Evolutionary conservation across 176 grass and related monocot genomes (phyloP), one percentile per base, ranked within the genome.

Genomic region (Raddia guianensis): DNA sequence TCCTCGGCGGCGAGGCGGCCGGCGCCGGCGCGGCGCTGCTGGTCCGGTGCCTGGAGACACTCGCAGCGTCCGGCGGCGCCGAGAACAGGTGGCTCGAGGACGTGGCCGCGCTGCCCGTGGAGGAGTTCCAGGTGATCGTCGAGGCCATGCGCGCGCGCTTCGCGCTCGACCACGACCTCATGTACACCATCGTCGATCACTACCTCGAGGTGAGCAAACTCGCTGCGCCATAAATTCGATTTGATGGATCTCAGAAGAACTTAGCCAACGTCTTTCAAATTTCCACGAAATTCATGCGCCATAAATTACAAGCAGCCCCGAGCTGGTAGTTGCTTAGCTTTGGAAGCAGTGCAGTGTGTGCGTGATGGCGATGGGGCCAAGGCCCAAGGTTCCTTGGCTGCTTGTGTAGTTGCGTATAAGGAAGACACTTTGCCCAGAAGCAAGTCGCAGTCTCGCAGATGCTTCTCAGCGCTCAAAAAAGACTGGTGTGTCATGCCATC

Each of bases 131-230:
- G 66, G 68, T 82, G 47, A 59, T 66, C 33, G 84, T 85, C 7
- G 90, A 89, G 74, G 87, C 89, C 75, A 89, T 99, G 90, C 84
- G 84, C 20, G 80, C 68, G 76, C 84, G 92, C 10, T 82, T 77
- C 37, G 70, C 77, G 58, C 86, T 90, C 47, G 96, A 99, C 51
- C 96, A 99, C 64, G 96, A 99, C 56, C 80, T 95, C 59, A 74
- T 99, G 62, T 99, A 99, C 86, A 84, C 86, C 45, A 72, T 99
- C 19, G 90, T 99, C 0, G 88, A 99, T 34, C 75, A 88, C 47
- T 99, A 99, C 47, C 86, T 99, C 4, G 71, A 91, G 84, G 96
- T 93, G 76, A 76, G 34, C 91, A 73, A 69, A 16, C 15, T 48
- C 55, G 18, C 27, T 49, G 0, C 32, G 14, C 59, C 1, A n/a